These are phyloP conservation scores for Phytophthora sp. DNA, from an alignment of 352 stramenopile species.

Conservation along the genomic window DNA sequence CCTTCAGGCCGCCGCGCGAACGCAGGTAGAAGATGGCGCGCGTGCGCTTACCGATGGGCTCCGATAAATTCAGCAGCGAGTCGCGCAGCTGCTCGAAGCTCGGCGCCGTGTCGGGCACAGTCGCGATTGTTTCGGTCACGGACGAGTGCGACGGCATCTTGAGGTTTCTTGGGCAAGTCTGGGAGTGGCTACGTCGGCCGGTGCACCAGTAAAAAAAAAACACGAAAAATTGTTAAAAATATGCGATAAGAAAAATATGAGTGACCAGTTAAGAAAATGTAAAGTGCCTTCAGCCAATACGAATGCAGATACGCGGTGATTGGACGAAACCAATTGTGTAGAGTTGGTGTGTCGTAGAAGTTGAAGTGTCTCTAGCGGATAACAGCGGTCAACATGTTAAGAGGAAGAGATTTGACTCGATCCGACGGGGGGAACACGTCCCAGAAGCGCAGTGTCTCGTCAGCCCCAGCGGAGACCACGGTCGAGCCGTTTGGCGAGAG, in stretches of 20 bases:
- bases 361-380: slow-evolving; percentile 13
- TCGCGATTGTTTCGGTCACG: slow-evolving; percentile 25
- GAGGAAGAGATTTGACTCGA: no score
- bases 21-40: slow-evolving; percentile 93
- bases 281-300: slow-evolving; percentile 14
- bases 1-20: slow-evolving; percentile 76
- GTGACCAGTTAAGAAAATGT: neutral
- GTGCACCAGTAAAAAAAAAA: slow-evolving; percentile 17
- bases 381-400: neutral
- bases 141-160: slow-evolving; percentile 32
- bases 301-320: neutral
- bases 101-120: slow-evolving; percentile 37
- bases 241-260: neutral
- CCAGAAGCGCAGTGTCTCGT: slow-evolving; percentile 98
- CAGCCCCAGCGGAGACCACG: slow-evolving; percentile 93
- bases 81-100: slow-evolving; percentile 65
- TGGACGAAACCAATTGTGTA: neutral
- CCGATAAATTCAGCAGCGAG: slow-evolving; percentile 76
- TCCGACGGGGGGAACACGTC: slow-evolving; percentile 93
- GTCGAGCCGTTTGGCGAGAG: slow-evolving; percentile 92
- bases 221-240: slow-evolving; percentile 5
- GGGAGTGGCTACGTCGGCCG: slow-evolving; percentile 27
- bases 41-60: slow-evolving; percentile 91
- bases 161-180: neutral
- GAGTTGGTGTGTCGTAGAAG: neutral